A percentile compares a stretch with the other conserved stretches of the same genome.
Conservation (phyloP, 305 asterid species). For the Petunia hybrid region DNA sequence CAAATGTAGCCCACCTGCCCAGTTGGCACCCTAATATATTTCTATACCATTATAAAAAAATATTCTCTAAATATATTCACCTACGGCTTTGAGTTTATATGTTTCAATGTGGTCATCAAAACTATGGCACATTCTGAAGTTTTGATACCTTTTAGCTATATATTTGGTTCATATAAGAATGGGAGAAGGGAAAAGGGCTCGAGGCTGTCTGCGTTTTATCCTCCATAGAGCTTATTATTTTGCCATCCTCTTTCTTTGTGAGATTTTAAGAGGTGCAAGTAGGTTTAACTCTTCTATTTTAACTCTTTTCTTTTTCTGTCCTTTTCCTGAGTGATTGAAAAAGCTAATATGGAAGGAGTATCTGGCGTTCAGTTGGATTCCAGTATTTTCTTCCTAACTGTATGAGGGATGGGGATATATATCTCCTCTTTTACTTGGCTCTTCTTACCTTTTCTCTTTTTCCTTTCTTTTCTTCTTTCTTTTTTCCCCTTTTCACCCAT, state of each 20-base stretch:
- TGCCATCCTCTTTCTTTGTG: background rate
- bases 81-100: background rate
- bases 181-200: background rate
- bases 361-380: background rate
- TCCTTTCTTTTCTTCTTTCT: background rate
- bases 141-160: background rate
- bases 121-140: background rate
- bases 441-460: background rate
- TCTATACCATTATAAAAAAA: no score
- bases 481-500: background rate
- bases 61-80: background rate
- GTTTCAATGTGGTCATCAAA: background rate
- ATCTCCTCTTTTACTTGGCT: background rate
- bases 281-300: background rate
- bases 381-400: constrained; percentile 13
- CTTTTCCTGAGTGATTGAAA: background rate
- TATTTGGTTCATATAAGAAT: background rate
- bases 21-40: no score
- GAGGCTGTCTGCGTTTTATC: background rate
- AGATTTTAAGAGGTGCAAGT: background rate
- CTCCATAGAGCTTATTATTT: background rate
- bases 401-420: background rate
- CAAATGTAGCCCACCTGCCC: no score
- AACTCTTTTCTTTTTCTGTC: background rate
- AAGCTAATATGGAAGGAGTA: background rate